Conservation (phyloP, 2,329 filamentous ascomycete genomes). For the Tympanopsis confertula region DNA sequence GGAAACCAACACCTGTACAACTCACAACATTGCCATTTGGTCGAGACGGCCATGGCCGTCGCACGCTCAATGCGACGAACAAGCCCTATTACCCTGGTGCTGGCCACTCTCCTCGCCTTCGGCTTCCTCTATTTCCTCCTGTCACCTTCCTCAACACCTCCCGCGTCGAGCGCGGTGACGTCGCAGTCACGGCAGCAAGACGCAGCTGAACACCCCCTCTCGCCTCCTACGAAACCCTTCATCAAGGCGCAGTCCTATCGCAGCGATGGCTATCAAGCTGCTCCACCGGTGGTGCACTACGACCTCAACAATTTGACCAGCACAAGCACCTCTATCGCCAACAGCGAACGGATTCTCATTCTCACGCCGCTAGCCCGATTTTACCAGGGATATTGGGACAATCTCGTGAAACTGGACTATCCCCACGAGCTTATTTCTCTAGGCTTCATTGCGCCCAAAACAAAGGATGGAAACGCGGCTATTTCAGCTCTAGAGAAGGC, state of each 20-base stretch:
- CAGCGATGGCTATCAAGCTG: slow-evolving; percentile 31
- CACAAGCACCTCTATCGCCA: slow-evolving; percentile 61
- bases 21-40: not conserved
- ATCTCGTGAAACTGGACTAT: slow-evolving; percentile 71
- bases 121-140: slow-evolving; percentile 48
- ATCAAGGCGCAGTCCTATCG: slow-evolving; percentile 42
- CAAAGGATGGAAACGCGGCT: slow-evolving; percentile 78
- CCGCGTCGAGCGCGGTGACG: slow-evolving; percentile 15
- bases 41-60: not conserved
- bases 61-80: not conserved
- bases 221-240: slow-evolving; percentile 64
- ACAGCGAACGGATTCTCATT: slow-evolving; percentile 78
- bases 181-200: not conserved
- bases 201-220: slow-evolving; percentile 57
- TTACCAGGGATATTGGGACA: slow-evolving; percentile 93
- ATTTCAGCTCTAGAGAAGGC: slow-evolving; percentile 73
- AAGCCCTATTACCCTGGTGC: not conserved
- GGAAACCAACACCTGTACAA: not conserved
- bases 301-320: slow-evolving; percentile 91
- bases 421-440: slow-evolving; percentile 90
- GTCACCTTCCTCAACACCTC: slow-evolving; percentile 33
- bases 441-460: slow-evolving; percentile 93
- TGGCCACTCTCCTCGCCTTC: not conserved
- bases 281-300: slow-evolving; percentile 84
- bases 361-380: slow-evolving; percentile 88